Base-by-base conservation (phyloP, 345 rosid species). In the Salix brachista region DNA sequence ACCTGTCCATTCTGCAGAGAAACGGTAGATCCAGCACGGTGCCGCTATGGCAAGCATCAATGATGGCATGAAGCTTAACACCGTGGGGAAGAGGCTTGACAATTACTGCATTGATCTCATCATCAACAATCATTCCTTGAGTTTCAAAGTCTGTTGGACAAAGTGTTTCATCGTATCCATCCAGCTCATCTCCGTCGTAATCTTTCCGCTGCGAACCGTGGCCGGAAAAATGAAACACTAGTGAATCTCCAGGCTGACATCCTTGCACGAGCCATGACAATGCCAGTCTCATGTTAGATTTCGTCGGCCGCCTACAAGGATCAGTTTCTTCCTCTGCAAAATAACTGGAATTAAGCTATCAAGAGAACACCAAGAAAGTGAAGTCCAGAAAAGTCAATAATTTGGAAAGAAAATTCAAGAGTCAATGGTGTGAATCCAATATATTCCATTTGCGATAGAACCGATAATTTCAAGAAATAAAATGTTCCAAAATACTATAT, bases 121-220 rank as follows among this genome's bases (percentile, higher is more conserved):
- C 96, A 82, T 94, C 97, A 11, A 91, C 91, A 79, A 94, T 90
- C 98, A 92, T 91, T n/a, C 98, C 98, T 80, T 91, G 95, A 68
- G 95, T 91, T 86, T 94, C 94, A 73, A 91, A 94, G 82, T 94
- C 97, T 58, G 90, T 71, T 52, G 98, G 98, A 75, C 97, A 91
- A 4, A 94, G 83, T 9, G 97, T 92, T 84, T 94, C 97, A 79
- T 92, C 97, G 41, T 85, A 91, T 26, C 97, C 97, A 80, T 94
- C 97, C 69, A 87, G 86, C 79, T 94, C 97, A 78, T 94, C 97
- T 67, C 97, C 98, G 46, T 67, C 82, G 77, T 88, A 87, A 86
- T 92, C 92, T 73, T 92, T 79, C 65, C 91, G 91, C 52, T 88
- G 86, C 0, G 97, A 89, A 65, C 98, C 97, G 77, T 91, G 98